Percentiles rank a stretch among this genome's conserved stretches.
These are phyloP conservation scores for Adiantum capillusveneris DNA, from an alignment of 75 land plant species.

Conservation along the genomic window DNA sequence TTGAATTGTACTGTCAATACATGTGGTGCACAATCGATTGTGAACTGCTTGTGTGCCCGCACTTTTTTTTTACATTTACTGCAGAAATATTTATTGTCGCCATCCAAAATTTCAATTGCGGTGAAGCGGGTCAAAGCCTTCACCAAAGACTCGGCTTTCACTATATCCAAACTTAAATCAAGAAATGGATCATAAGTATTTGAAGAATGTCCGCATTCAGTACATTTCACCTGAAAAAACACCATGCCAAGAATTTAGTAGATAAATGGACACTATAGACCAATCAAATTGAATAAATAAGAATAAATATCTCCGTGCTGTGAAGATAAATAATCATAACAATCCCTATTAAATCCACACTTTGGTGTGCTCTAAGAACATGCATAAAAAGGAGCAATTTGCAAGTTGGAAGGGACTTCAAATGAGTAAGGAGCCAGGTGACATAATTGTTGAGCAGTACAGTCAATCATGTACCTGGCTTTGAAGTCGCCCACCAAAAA, in stretches of 20 bases:
- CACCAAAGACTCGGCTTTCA: constrained; percentile 44
- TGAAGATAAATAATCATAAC: too few relatives aligned
- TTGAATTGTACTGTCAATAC: constrained; percentile 66
- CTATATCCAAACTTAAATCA: constrained; percentile 75
- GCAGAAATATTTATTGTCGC: constrained; percentile 54
- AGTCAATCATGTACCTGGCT: constrained; percentile 48
- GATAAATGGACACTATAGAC: too few relatives aligned
- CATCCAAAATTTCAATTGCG: constrained; percentile 50
- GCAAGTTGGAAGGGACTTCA: too few relatives aligned
- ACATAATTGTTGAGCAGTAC: too few relatives aligned
- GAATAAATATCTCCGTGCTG: too few relatives aligned
- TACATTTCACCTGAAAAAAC: constrained; percentile 51
- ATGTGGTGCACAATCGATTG: constrained; percentile 43
- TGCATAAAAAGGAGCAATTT: too few relatives aligned
- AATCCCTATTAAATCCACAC: too few relatives aligned
- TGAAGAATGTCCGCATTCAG: constrained; percentile 47
- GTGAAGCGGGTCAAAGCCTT: constrained; percentile 69
- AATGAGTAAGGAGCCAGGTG: too few relatives aligned
- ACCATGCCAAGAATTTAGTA: neutral
- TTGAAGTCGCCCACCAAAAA: constrained; percentile 80
- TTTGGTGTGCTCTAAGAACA: too few relatives aligned
- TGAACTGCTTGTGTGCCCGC: constrained; percentile 48
- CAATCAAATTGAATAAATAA: too few relatives aligned
- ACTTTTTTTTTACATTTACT: constrained; percentile 55
- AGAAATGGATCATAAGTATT: constrained; percentile 55